Evolutionary conservation across 257 asterid species (phyloP), one percentile per base, ranked within the genome.

Genomic region (Solanum lignicaule): DNA sequence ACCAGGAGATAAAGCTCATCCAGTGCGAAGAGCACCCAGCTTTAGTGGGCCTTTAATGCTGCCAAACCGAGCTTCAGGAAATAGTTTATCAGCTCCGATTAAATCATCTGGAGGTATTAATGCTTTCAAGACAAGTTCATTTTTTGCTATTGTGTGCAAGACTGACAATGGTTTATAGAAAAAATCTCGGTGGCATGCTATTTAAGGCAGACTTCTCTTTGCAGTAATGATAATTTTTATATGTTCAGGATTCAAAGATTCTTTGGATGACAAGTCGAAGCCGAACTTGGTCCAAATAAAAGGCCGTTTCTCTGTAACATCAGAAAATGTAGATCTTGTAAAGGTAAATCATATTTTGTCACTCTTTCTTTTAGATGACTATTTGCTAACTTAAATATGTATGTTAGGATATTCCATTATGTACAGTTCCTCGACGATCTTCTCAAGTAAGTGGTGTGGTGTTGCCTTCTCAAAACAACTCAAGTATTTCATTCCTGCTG

Each of bases 11-110:
- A 95, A 89, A 90, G 83, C 91, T 93, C 94, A 81, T 55, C 96
- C 87, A 87, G 92, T 91, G 78, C 93, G 99, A 69, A 96, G 90
- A 91, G 95, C 94, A 75, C 99, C 99, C 83, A 97, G 98, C 91
- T 95, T 92, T 86, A 97, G 99, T 93, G 99, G 99, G 84, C 99
- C 99, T 33, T 91, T 97, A 87, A 96, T 92, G 94, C 96, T 97
- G 87, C 99, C 99, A 33, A 96, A 91, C 86, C 98, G 99, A 87
- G 99, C 99, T 89, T 97, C 99, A 55, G 98, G 95, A 88, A 97
- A 97, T 92, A 97, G 99, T 91, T 94, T 97, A 90, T 97, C 99
- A 55, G 99, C 99, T 90, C 99, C 99, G 65, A 97, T 97, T 75
- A 96, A 96, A 90, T 94, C 99, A 21, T 96, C 99, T 33, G 99